Conservation (phyloP, 306 rosid genomes). For the Begonia fuchsioides region DNA sequence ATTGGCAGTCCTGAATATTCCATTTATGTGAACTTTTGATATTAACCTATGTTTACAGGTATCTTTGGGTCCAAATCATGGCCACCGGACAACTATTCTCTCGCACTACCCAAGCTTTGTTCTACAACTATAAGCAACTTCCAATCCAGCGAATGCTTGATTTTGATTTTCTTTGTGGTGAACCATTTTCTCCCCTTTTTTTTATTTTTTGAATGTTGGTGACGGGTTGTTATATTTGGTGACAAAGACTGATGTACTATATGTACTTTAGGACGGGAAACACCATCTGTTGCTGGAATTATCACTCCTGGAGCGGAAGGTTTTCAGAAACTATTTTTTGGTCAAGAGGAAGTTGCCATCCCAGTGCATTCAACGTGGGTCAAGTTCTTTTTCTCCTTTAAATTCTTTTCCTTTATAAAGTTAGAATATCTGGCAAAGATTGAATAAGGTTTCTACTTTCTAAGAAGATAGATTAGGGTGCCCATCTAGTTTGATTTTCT, state of each 20-base stretch:
- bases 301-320: slow-evolving; percentile 96
- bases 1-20: background rate
- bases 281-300: slow-evolving; percentile 97
- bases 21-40: background rate
- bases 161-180: slow-evolving; percentile 98
- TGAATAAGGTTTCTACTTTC: too few species aligned
- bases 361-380: slow-evolving; percentile 88
- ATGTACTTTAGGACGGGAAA: slow-evolving; percentile 64
- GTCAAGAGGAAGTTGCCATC: slow-evolving; percentile 95
- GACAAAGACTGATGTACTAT: slow-evolving; percentile 1
- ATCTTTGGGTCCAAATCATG: slow-evolving; percentile 33
- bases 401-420: too few species aligned
- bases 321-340: slow-evolving; percentile 93
- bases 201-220: background rate
- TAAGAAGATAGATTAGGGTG: too few species aligned
- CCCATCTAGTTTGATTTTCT: too few species aligned
- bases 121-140: slow-evolving; percentile 96
- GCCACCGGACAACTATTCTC: slow-evolving; percentile 95
- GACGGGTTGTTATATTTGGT: background rate
- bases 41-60: slow-evolving; percentile 22
- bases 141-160: slow-evolving; percentile 99
- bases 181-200: slow-evolving; percentile 6
- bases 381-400: slow-evolving; percentile 4
- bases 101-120: slow-evolving; percentile 77
- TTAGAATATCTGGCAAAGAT: too few species aligned